Evolutionary conservation across 176 grass and related monocot species (phyloP).

Genomic region (Carex littledalei): DNA sequence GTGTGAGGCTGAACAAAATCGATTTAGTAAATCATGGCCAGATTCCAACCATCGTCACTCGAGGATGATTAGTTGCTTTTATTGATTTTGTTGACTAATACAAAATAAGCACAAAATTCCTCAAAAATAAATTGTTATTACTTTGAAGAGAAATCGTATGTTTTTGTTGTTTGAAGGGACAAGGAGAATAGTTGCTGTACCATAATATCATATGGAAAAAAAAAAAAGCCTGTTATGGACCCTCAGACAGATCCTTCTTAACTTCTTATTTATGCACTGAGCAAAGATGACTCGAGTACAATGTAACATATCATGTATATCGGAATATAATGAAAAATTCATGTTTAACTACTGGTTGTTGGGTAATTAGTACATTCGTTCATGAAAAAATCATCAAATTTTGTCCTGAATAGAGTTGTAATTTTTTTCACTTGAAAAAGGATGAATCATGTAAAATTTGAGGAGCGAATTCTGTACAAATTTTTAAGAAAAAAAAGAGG

Average conservation of each 20-base stretch:
- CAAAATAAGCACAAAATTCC: background rate
- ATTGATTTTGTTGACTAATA: background rate
- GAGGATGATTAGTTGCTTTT: slow-evolving; percentile 46
- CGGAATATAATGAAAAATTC: background rate
- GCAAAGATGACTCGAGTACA: background rate
- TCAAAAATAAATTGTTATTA: background rate
- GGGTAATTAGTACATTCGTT: too few species aligned
- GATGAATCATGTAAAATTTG: too few species aligned
- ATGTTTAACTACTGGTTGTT: background rate
- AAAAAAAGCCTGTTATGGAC: slow-evolving; percentile 2
- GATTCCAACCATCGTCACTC: slow-evolving; percentile 62
- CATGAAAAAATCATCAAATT: too few species aligned
- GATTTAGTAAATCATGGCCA: slow-evolving; percentile 73
- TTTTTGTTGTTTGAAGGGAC: slow-evolving; percentile 5
- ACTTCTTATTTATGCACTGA: background rate
- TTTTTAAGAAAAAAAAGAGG: too few species aligned
- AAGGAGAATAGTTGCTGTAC: slow-evolving; percentile 16
- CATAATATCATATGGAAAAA: background rate
- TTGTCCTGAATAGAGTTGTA: too few species aligned
- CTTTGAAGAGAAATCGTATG: background rate
- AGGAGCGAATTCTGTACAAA: too few species aligned
- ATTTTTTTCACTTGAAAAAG: background rate
- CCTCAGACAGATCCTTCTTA: background rate
- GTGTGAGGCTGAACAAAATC: slow-evolving; percentile 86
- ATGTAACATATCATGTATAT: background rate